A percentile compares a stretch with the other conserved stretches of the same genome.
Evolutionary conservation across 306 rosid genomes (phyloP).

Genomic region (Sicyos baderoa): DNA sequence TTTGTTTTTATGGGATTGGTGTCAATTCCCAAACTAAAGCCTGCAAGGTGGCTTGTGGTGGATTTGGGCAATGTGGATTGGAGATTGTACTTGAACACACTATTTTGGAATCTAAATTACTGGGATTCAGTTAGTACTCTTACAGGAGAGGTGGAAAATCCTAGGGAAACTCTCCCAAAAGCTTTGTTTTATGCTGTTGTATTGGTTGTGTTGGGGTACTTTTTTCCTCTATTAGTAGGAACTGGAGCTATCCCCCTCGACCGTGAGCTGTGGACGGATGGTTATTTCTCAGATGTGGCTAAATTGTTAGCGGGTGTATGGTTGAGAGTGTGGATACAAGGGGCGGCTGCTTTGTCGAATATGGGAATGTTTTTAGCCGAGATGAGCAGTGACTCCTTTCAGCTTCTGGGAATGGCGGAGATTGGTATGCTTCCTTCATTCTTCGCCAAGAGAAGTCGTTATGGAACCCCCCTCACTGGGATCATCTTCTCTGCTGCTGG

Average conservation of each 20-base stretch:
- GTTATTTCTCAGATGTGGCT: slow-evolving; percentile 56
- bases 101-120: slow-evolving; percentile 69
- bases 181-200: slow-evolving; percentile 47
- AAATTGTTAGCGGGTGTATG: slow-evolving; percentile 49
- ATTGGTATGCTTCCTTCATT: slow-evolving; percentile 55
- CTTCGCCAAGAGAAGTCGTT: slow-evolving; percentile 40
- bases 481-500: slow-evolving; percentile 62
- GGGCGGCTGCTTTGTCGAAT: slow-evolving; percentile 59
- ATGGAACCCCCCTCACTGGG: slow-evolving; percentile 26
- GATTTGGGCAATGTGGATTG: slow-evolving; percentile 41
- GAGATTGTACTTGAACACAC: slow-evolving; percentile 48
- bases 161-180: slow-evolving; percentile 48
- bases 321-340: slow-evolving; percentile 42
- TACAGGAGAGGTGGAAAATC: slow-evolving; percentile 55
- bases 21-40: slow-evolving; percentile 41
- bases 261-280: slow-evolving; percentile 44
- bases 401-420: slow-evolving; percentile 65
- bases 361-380: slow-evolving; percentile 69
- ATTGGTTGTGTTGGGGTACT: slow-evolving; percentile 44
- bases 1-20: slow-evolving; percentile 51
- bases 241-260: slow-evolving; percentile 48
- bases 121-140: slow-evolving; percentile 65
- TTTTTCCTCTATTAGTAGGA: slow-evolving; percentile 50
- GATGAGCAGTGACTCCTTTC: slow-evolving; percentile 70
- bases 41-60: slow-evolving; percentile 42